Percentiles rank a stretch among this genome's conserved stretches.
Evolutionary conservation across 768 basidiomycete species (phyloP).

Genomic region (Postia placenta): DNA sequence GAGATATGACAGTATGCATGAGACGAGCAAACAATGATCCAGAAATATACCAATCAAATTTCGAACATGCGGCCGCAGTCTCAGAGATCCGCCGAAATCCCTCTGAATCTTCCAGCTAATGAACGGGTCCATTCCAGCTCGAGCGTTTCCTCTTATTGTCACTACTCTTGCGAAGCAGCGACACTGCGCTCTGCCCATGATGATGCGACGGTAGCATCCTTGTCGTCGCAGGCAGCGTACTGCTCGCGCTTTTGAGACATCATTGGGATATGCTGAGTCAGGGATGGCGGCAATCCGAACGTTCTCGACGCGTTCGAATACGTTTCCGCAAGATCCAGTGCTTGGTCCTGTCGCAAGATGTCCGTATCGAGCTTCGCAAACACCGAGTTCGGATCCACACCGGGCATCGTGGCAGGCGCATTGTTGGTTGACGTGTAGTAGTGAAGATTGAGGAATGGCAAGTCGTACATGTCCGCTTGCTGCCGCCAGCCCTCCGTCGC

Average conservation of each 20-base stretch:
- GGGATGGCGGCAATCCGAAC: constrained; percentile 26
- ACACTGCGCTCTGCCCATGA: constrained; percentile 46
- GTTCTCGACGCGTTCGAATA: constrained; percentile 25
- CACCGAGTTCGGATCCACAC: constrained; percentile 13
- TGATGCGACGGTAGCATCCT: constrained; percentile 31
- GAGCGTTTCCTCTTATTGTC: constrained; percentile 54
- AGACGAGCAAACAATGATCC: too few species aligned
- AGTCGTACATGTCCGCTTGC: constrained; percentile 34
- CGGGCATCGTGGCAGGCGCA: constrained; percentile 9
- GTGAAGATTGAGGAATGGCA: constrained; percentile 72
- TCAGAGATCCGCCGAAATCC: too few species aligned
- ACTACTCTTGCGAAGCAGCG: constrained; percentile 39
- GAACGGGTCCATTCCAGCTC: constrained; percentile 60
- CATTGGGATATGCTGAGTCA: constrained; percentile 19
- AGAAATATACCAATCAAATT: too few species aligned
- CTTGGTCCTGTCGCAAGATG: constrained; percentile 37
- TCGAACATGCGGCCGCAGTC: too few species aligned
- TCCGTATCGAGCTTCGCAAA: constrained; percentile 18
- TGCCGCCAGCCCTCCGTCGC: constrained; percentile 27
- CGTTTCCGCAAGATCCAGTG: constrained; percentile 40
- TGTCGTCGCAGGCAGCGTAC: constrained; percentile 1
- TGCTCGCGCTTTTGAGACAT: constrained; percentile 12
- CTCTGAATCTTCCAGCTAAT: too few species aligned
- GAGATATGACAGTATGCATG: too few species aligned
- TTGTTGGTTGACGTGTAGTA: constrained; percentile 39